A percentile compares a stretch with the other conserved stretches of the same genome.
Evolutionary conservation across 2,329 filamentous ascomycete species (phyloP).

Genomic region (Aspergillus carbonarius): DNA sequence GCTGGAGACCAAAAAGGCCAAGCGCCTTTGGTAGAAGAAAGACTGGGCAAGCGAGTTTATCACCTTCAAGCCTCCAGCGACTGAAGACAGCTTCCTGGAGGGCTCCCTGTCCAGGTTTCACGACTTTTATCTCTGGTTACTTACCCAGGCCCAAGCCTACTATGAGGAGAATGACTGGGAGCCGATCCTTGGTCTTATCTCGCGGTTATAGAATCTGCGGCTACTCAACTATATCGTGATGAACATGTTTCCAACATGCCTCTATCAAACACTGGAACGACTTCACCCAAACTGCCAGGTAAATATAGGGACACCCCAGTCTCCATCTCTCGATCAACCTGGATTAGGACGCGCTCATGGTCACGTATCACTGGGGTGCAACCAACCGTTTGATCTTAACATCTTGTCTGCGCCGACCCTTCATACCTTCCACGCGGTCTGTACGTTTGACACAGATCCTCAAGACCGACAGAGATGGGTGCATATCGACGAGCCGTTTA

Average conservation of each 20-base stretch:
- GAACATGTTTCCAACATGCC: not conserved
- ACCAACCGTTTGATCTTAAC: not conserved
- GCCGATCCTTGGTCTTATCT: not conserved
- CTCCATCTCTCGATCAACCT: not conserved
- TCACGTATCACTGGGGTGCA: not conserved
- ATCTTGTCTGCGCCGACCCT: not conserved
- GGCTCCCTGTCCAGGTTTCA: not conserved
- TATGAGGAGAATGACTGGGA: not conserved
- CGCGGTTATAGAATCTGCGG: not conserved
- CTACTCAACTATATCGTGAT: not conserved
- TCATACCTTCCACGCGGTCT: not conserved
- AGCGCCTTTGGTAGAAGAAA: not conserved
- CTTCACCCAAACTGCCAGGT: constrained; percentile 6
- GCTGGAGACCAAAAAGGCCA: not conserved
- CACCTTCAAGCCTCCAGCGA: not conserved
- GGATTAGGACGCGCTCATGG: not conserved
- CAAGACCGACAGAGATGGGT: not conserved
- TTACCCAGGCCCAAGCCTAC: not conserved
- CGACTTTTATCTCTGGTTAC: not conserved
- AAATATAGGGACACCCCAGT: constrained; percentile 4
- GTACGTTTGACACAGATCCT: not conserved
- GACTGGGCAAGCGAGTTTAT: not conserved
- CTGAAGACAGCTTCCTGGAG: not conserved
- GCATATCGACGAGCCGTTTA: not conserved
- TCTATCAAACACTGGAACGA: not conserved